Percentiles rank a stretch among this genome's conserved stretches.
These are phyloP conservation scores for Penicillium sp. DNA, from an alignment of 2,329 filamentous ascomycete species.

Conservation along the genomic window DNA sequence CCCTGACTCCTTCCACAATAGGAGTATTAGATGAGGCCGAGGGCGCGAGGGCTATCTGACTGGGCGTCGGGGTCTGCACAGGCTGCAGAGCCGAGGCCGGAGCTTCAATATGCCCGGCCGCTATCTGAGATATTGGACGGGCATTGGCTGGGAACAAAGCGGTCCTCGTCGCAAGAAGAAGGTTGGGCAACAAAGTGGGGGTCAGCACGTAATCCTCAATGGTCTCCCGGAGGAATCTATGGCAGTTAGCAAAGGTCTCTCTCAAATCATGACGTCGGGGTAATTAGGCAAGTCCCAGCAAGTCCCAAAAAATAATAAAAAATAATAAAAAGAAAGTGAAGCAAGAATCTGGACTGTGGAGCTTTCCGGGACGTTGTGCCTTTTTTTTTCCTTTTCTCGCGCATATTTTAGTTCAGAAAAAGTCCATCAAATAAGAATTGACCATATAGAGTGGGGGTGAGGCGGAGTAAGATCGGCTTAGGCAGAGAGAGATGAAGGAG, in stretches of 20 bases:
- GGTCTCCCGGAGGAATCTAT: constrained; percentile 48
- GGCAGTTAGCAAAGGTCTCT: constrained; percentile 20
- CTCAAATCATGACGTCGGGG: constrained; percentile 22
- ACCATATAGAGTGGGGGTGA: constrained; percentile 22
- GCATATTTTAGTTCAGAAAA: constrained; percentile 13
- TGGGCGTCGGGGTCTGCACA: constrained; percentile 25
- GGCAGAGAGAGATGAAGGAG: constrained; percentile 27
- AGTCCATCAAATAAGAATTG: constrained; percentile 16
- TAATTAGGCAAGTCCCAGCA: constrained; percentile 1
- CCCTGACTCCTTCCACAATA: constrained; percentile 12
- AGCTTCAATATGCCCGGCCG: constrained; percentile 37
- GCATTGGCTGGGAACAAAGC: constrained; percentile 85
- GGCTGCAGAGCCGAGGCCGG: constrained; percentile 25
- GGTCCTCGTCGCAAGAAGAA: constrained; percentile 63
- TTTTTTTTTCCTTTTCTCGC: constrained; percentile 11
- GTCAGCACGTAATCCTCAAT: constrained; percentile 63
- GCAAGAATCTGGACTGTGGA: constrained; percentile 26
- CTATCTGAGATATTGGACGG: constrained; percentile 55
- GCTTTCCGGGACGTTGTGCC: constrained; percentile 18
- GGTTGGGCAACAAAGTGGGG: constrained; percentile 62
- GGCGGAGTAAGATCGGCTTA: constrained; percentile 33
- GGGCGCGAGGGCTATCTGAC: constrained; percentile 29
- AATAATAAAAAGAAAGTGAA: constrained; percentile 9
- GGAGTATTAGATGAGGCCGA: constrained; percentile 23
- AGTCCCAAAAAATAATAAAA: constrained; percentile 7